Percentiles rank a stretch among this genome's conserved stretches.
Conservation (phyloP, 192 early-diverging fungal genomes). For the Thoreauomyces humboldtii region DNA sequence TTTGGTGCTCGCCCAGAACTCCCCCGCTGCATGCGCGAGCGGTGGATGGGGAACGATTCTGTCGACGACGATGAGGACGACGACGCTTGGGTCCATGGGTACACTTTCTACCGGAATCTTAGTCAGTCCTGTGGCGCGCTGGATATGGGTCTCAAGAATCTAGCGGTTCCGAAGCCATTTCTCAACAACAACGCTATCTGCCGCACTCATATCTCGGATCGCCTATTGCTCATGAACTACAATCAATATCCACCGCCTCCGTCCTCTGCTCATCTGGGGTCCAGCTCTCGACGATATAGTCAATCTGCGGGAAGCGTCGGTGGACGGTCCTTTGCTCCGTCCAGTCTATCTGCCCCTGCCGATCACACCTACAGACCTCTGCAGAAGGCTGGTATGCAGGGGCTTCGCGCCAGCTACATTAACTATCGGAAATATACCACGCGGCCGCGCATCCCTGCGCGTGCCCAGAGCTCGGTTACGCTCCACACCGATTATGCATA, state of each 20-base stretch:
- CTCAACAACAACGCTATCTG: slow-evolving; percentile 10
- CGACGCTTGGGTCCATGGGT: slow-evolving; percentile 30
- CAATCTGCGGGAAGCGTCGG: no score
- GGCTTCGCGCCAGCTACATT: not conserved
- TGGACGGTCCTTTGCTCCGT: no score
- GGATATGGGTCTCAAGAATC: slow-evolving; percentile 17
- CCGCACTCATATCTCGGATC: slow-evolving; percentile 14
- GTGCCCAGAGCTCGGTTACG: not conserved
- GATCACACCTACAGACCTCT: no score
- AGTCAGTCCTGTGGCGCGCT: not conserved
- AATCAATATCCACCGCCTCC: not conserved
- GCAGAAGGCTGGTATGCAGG: no score
- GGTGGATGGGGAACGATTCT: slow-evolving; percentile 49
- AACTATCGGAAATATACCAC: slow-evolving; percentile 4
- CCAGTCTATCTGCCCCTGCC: no score
- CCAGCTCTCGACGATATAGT: no score
- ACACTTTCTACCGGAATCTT: slow-evolving; percentile 40
- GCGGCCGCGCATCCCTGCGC: slow-evolving; percentile 14
- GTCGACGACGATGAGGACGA: slow-evolving; percentile 29
- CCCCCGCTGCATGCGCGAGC: slow-evolving; percentile 38
- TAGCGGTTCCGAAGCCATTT: not conserved
- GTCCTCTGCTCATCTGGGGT: no score
- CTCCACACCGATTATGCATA: slow-evolving; percentile 4
- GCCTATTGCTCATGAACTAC: not conserved
- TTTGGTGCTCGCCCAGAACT: not conserved